Evolutionary conservation across 257 asterid genomes (phyloP), one percentile per base, ranked within the genome.

Genomic region (Voacanga thouarsii): DNA sequence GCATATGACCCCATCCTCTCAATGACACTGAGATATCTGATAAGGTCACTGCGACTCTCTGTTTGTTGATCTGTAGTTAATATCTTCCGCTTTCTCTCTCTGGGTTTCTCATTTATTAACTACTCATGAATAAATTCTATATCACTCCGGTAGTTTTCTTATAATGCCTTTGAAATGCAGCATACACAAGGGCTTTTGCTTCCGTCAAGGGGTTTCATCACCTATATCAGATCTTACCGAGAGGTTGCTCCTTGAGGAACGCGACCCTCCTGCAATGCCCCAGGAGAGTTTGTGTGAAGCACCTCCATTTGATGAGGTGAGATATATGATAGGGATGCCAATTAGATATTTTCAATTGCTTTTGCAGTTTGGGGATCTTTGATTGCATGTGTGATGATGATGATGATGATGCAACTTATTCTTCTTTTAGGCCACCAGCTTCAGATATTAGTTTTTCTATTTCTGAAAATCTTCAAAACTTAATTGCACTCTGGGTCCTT

Each of bases 231-330:
- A 93, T 86, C 97, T 96, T 84, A 93, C 97, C 4, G 93, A 96
- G 88, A 88, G 98, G 86, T 87, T 96, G 91, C 99, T 96, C 80
- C 97, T 96, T 78, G 99, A 96, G 88, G 98, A 93, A 78, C 96
- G 96, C 18, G 99, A 96, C 78, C 92, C 92, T 55, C 94, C 97
- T 69, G 96, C 97, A 72, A 88, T 89, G 78, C 88, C 91, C 5
- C 94, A 84, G 75, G 98, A 96, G 79, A 88, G 91, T 84, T 84
- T 85, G 82, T 89, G 76, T 80, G 98, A 94, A 84, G 96, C 94
- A 56, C 96, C 99, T 79, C 97, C 97, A 71, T 96, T 96, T 88
- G 95, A 93, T 80, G 99, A 96, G 98, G 99, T 93, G 72, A 79
- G 83, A 70, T 77, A 51, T 77, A 53, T 82, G 73, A 69, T 75